These are phyloP conservation scores for Auriculariales sp. DNA, from an alignment of 768 basidiomycete genomes.

Conservation along the genomic window DNA sequence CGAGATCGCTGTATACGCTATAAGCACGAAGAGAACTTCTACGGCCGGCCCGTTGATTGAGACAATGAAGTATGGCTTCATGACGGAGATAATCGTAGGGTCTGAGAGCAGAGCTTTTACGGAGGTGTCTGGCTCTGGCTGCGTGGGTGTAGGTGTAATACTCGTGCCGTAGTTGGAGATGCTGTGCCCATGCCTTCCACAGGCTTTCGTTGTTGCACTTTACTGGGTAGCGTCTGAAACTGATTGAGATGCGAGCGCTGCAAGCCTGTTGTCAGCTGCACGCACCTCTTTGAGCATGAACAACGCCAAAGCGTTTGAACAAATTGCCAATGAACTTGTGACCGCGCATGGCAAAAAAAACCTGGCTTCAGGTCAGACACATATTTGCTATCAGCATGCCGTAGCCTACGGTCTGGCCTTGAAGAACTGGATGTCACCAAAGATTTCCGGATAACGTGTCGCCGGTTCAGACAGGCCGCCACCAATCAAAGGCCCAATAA, in stretches of 20 bases:
- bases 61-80: constrained; percentile 18
- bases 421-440: constrained; percentile 4
- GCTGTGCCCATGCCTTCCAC: not conserved
- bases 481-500: constrained; percentile 35
- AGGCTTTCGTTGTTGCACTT: not conserved
- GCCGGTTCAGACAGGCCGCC: constrained; percentile 46
- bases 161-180: not conserved
- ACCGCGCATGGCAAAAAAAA: constrained; percentile 25
- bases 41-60: constrained; percentile 37
- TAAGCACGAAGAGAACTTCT: constrained; percentile 53
- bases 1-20: constrained; percentile 45
- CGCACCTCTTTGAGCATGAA: constrained; percentile 14
- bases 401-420: constrained; percentile 11
- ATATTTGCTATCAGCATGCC: not conserved
- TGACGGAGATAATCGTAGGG: not conserved
- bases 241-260: not conserved
- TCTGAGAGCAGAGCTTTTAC: not conserved
- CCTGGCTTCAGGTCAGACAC: not conserved
- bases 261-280: not conserved
- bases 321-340: constrained; percentile 34
- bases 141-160: not conserved
- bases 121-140: not conserved
- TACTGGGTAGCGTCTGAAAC: not conserved
- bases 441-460: constrained; percentile 25
- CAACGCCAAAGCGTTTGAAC: constrained; percentile 29